Evolutionary conservation across 768 basidiomycete genomes (phyloP).

Genomic region (Mrakia frigida): DNA sequence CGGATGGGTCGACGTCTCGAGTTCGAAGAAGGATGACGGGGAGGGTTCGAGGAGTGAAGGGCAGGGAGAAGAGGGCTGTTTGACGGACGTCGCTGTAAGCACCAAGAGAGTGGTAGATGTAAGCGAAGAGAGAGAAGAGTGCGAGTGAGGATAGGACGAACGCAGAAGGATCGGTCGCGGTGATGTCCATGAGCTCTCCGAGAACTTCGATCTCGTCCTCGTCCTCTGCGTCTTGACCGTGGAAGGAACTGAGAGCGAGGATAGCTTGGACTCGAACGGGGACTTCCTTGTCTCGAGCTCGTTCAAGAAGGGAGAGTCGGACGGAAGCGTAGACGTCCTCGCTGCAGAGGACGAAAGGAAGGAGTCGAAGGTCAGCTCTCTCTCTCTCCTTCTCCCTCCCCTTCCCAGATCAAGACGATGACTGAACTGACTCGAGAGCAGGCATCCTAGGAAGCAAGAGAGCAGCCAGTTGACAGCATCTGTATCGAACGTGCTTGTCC

Average conservation of each 20-base stretch:
- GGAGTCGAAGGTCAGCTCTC: neutral
- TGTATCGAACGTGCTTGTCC: slow-evolving; percentile 79
- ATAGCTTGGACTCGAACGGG: slow-evolving; percentile 72
- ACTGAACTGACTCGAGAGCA: slow-evolving; percentile 68
- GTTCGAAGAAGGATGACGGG: slow-evolving; percentile 66
- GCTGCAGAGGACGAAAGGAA: slow-evolving; percentile 47
- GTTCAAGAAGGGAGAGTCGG: slow-evolving; percentile 60
- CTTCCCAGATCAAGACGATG: neutral
- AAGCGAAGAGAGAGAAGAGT: neutral
- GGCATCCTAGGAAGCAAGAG: slow-evolving; percentile 75
- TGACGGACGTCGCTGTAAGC: slow-evolving; percentile 74
- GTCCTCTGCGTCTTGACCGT: slow-evolving; percentile 46
- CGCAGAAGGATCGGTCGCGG: slow-evolving; percentile 70
- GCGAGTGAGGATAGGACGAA: slow-evolving; percentile 47
- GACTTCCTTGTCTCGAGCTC: slow-evolving; percentile 72
- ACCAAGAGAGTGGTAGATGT: neutral
- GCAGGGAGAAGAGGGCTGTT: slow-evolving; percentile 66
- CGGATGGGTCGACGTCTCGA: slow-evolving; percentile 67
- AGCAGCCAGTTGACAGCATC: slow-evolving; percentile 68
- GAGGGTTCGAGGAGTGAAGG: slow-evolving; percentile 55
- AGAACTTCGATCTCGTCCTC: slow-evolving; percentile 43
- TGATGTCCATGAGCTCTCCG: slow-evolving; percentile 61
- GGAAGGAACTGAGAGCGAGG: slow-evolving; percentile 70
- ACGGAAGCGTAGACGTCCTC: slow-evolving; percentile 67
- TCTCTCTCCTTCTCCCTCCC: no score